phyloP scores from a whole-genome alignment of 2,329 filamentous ascomycete genomes.

The Helicocarpus griseus region DNA sequence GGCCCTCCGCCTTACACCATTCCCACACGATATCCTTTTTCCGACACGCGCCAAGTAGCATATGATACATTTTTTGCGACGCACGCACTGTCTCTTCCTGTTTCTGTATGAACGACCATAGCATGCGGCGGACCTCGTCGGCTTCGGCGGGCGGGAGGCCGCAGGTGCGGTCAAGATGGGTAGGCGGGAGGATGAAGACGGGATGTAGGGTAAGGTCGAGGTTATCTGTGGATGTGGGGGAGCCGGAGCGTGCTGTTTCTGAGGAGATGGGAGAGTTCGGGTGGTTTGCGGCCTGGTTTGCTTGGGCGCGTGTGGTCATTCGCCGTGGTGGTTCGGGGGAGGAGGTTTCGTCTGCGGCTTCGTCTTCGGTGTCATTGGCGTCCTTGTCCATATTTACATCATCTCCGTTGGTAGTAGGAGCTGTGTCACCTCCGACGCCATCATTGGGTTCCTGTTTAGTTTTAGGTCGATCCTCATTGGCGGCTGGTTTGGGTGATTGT shows the following conservation, averaged over 20 bases:
- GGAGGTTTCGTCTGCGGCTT: constrained; percentile 10
- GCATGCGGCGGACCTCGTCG: constrained; percentile 51
- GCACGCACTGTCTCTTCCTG: constrained; percentile 55
- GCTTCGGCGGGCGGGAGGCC: constrained; percentile 50
- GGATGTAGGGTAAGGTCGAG: constrained; percentile 51
- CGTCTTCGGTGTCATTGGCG: constrained; percentile 5
- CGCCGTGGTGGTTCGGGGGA: constrained; percentile 34
- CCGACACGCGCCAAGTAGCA: constrained; percentile 49
- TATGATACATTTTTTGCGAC: constrained; percentile 45
- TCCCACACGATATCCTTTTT: constrained; percentile 51
- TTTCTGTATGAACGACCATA: constrained; percentile 56
- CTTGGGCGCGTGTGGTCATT: constrained; percentile 38
- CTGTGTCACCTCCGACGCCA: neutral
- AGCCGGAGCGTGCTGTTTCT: constrained; percentile 20
- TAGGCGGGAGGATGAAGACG: constrained; percentile 46
- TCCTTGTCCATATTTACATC: constrained; percentile 13
- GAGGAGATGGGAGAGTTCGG: constrained; percentile 19
- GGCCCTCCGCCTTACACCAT: constrained; percentile 53
- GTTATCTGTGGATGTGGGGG: constrained; percentile 44
- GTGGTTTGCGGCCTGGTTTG: constrained; percentile 25
- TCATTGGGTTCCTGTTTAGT: neutral
- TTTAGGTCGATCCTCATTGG: neutral
- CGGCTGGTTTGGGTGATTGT: neutral
- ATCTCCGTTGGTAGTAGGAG: constrained; percentile 4
- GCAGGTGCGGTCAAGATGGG: constrained; percentile 44